A percentile compares a stretch with the other conserved stretches of the same genome.
Evolutionary conservation across 139 green algal species (phyloP).

Genomic region (Coelastrella sp.): DNA sequence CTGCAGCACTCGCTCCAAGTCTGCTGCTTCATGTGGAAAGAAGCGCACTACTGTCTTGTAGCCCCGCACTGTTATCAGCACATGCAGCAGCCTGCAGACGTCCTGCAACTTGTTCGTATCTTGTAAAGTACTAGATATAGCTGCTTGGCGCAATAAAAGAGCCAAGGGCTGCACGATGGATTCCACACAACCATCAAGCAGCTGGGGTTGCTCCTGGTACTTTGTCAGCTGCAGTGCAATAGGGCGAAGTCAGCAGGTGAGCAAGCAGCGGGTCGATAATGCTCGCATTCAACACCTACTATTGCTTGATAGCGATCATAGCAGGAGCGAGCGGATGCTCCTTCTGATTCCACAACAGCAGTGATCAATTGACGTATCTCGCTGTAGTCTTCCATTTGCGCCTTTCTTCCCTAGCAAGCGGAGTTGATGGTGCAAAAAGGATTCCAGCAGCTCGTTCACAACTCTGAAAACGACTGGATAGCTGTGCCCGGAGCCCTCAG

Average conservation of each 20-base stretch:
- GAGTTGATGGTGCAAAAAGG: neutral
- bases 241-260: neutral
- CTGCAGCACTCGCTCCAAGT: conserved; percentile 85
- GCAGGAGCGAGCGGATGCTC: conserved; percentile 16
- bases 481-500: no score
- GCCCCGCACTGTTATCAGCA: conserved; percentile 83
- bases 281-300: conserved; percentile 50
- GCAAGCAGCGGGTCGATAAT: neutral
- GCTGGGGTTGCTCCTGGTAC: conserved; percentile 96
- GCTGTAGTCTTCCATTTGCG: conserved; percentile 49
- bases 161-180: conserved; percentile 81
- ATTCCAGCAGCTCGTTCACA: no score
- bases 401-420: no score
- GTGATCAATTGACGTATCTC: conserved; percentile 64
- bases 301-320: conserved; percentile 69
- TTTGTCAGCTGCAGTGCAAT: conserved; percentile 77
- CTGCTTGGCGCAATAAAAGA: conserved; percentile 67
- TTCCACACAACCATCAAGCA: conserved; percentile 94
- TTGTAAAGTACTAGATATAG: conserved; percentile 26
- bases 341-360: conserved; percentile 51
- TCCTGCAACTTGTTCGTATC: conserved; percentile 47
- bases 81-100: conserved; percentile 81
- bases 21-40: conserved; percentile 86
- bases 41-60: conserved; percentile 93
- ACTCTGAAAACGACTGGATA: no score